Conservation (phyloP, 345 rosid genomes). For the Pseudoturritis turrita region DNA sequence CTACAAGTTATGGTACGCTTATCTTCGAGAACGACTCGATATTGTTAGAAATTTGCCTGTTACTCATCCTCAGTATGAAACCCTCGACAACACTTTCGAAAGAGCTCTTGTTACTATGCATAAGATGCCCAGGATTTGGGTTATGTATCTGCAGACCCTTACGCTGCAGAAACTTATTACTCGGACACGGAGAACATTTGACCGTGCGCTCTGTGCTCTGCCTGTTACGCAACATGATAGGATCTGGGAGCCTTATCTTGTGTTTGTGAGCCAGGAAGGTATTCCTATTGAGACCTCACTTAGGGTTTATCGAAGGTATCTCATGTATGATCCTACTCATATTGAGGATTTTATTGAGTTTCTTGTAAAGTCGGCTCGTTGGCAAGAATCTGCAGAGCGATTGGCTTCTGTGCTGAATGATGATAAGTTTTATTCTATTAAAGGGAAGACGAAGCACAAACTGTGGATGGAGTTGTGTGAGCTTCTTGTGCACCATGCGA, state of each 20-base stretch:
- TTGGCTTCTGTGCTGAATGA: slow-evolving; percentile 89
- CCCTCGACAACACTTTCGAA: slow-evolving; percentile 85
- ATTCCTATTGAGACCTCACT: slow-evolving; percentile 89
- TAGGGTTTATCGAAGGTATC: slow-evolving; percentile 85
- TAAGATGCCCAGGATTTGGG: slow-evolving; percentile 93
- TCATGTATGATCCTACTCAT: slow-evolving; percentile 90
- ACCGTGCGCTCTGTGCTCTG: slow-evolving; percentile 82
- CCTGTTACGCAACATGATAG: slow-evolving; percentile 93
- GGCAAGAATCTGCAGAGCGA: slow-evolving; percentile 93
- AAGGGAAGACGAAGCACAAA: slow-evolving; percentile 85
- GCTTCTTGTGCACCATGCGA: slow-evolving; percentile 76
- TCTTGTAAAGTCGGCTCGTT: slow-evolving; percentile 67
- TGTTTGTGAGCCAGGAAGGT: slow-evolving; percentile 80
- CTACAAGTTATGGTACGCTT: slow-evolving; percentile 85
- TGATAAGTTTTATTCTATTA: slow-evolving; percentile 71
- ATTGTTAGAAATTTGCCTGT: slow-evolving; percentile 67
- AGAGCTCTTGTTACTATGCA: slow-evolving; percentile 88
- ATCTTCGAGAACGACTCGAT: slow-evolving; percentile 72
- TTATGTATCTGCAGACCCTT: slow-evolving; percentile 66
- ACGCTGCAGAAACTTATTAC: slow-evolving; percentile 59
- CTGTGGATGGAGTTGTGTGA: slow-evolving; percentile 95
- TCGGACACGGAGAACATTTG: slow-evolving; percentile 59
- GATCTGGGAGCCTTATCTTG: slow-evolving; percentile 87
- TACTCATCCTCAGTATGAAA: slow-evolving; percentile 59
- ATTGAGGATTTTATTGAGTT: slow-evolving; percentile 93